These are phyloP conservation scores for Colletotrichum sp. DNA, from an alignment of 2,329 filamentous ascomycete genomes.

Conservation along the genomic window DNA sequence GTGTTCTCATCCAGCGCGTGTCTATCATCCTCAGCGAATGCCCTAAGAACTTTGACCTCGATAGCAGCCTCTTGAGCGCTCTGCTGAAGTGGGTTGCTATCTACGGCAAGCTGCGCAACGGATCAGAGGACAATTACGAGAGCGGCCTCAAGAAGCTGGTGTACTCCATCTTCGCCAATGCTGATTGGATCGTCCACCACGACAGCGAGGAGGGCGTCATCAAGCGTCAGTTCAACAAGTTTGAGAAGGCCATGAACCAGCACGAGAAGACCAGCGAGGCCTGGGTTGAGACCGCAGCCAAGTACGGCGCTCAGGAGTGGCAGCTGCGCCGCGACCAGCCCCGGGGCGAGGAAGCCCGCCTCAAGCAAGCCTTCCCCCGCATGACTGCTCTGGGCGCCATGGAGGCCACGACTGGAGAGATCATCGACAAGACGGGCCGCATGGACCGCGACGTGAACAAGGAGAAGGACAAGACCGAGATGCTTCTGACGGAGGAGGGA, in stretches of 20 bases:
- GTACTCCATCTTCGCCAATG: not conserved
- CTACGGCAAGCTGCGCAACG: not conserved
- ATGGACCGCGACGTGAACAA: not conserved
- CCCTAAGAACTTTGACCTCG: not conserved
- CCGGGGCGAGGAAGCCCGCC: not conserved
- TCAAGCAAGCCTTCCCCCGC: not conserved
- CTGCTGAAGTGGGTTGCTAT: not conserved
- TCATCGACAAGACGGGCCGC: not conserved
- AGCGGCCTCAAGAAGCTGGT: not conserved
- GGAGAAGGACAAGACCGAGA: not conserved
- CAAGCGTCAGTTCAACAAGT: not conserved
- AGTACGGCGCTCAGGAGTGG: not conserved
- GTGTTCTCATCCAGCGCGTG: not conserved
- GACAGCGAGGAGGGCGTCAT: not conserved
- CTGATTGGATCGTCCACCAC: not conserved
- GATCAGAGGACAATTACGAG: not conserved
- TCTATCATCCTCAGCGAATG: not conserved
- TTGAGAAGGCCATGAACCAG: not conserved
- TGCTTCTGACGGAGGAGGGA: not conserved
- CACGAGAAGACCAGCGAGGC: not conserved
- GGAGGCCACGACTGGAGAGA: not conserved
- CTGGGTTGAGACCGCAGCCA: not conserved
- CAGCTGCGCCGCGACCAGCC: not conserved
- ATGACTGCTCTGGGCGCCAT: not conserved
- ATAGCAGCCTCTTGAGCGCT: not conserved